These are phyloP conservation scores for Cordyceps javanica DNA, from an alignment of 2,329 filamentous ascomycete species.

Conservation along the genomic window DNA sequence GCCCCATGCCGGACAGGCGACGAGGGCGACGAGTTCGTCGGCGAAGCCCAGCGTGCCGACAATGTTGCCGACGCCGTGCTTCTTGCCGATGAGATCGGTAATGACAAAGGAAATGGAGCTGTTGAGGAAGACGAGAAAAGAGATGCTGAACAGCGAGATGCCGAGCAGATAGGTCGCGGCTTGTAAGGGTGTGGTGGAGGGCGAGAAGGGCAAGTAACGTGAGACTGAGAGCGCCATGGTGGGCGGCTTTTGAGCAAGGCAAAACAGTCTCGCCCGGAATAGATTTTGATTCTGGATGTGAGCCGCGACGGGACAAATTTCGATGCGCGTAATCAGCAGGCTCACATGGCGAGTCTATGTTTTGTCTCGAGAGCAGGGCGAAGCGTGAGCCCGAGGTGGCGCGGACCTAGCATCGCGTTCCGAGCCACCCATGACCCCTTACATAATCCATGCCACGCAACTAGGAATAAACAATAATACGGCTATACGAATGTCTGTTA, in stretches of 20 bases:
- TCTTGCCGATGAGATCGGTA: conserved; percentile 72
- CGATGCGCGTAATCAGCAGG: not conserved
- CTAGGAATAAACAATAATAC: not conserved
- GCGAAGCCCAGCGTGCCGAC: conserved; percentile 81
- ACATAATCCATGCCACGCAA: conserved; percentile 8
- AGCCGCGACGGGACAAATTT: not conserved
- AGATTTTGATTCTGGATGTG: not conserved
- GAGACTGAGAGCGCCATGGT: conserved; percentile 31
- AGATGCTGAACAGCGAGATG: conserved; percentile 80
- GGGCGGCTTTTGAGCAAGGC: not conserved
- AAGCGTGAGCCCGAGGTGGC: conserved; percentile 1
- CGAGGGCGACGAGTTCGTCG: conserved; percentile 74
- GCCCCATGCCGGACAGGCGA: conserved; percentile 77
- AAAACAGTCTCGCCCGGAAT: not conserved
- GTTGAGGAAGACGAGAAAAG: conserved; percentile 86
- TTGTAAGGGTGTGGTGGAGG: conserved; percentile 53
- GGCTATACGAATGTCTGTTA: not conserved
- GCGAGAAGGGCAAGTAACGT: conserved; percentile 51
- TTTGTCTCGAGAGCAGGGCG: not conserved
- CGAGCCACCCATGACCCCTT: conserved; percentile 2
- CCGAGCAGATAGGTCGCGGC: conserved; percentile 72
- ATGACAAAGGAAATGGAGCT: conserved; percentile 79
- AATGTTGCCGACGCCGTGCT: conserved; percentile 67
- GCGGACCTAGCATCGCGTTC: conserved; percentile 13
- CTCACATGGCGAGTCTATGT: conserved; percentile 8